Evolutionary conservation across 2,329 filamentous ascomycete species (phyloP).

Genomic region (Venturiaceae sp.): DNA sequence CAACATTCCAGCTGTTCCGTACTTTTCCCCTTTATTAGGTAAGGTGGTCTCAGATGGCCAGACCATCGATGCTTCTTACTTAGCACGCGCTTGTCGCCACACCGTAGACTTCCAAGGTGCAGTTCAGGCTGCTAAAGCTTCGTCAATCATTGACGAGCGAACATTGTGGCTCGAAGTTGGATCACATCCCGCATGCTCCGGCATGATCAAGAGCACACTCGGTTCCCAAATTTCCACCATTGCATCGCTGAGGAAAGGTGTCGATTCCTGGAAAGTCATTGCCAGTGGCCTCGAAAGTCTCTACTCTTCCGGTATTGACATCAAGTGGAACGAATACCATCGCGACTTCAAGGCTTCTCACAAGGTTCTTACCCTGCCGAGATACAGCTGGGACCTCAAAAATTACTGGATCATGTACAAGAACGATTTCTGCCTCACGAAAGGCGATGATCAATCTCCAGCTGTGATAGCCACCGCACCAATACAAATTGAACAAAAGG

Average conservation of each 20-base stretch:
- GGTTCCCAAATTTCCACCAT: conserved; percentile 19
- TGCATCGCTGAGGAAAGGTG: conserved; percentile 6
- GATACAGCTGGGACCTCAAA: conserved; percentile 24
- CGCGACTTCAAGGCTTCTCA: conserved; percentile 36
- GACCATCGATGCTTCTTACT: conserved; percentile 50
- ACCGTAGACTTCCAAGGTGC: conserved; percentile 60
- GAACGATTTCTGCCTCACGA: conserved; percentile 15
- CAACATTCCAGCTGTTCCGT: conserved; percentile 45
- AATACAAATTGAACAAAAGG: neutral
- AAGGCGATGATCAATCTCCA: conserved; percentile 8
- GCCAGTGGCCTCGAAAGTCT: conserved; percentile 37
- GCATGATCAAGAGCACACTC: conserved; percentile 58
- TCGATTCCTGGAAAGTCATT: conserved; percentile 38
- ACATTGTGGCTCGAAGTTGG: conserved; percentile 65
- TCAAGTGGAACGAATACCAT: conserved; percentile 56
- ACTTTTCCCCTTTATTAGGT: conserved; percentile 60
- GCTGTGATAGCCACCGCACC: neutral
- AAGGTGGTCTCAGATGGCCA: conserved; percentile 48
- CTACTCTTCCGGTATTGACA: conserved; percentile 41
- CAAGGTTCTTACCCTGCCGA: conserved; percentile 43
- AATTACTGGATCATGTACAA: conserved; percentile 28
- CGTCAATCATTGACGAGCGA: conserved; percentile 51
- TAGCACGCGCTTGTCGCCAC: conserved; percentile 55
- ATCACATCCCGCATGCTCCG: conserved; percentile 58
- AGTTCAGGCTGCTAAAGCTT: conserved; percentile 47